Percentiles rank a stretch among this genome's conserved stretches.
These are phyloP conservation scores for Venturiaceae sp. DNA, from an alignment of 2,329 filamentous ascomycete species.

Conservation along the genomic window DNA sequence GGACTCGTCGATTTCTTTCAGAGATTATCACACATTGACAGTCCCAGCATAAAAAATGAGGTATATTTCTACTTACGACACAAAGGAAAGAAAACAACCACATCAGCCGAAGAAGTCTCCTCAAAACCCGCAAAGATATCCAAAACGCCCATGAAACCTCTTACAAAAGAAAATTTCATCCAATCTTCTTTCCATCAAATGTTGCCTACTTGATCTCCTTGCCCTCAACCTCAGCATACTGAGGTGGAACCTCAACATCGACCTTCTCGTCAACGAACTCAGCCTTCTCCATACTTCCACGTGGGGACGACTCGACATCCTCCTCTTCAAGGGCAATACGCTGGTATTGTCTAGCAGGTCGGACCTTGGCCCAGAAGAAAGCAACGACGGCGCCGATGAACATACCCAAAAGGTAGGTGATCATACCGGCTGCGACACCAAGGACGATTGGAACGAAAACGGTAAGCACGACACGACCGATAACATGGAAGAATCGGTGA, in stretches of 20 bases:
- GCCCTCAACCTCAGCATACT: constrained; percentile 22
- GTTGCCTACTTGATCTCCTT: not conserved
- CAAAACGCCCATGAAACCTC: not conserved
- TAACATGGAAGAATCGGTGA: constrained; percentile 35
- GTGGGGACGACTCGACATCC: constrained; percentile 13
- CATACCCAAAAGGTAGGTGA: constrained; percentile 59
- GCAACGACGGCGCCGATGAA: constrained; percentile 52
- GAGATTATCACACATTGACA: not conserved
- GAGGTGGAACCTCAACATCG: constrained; percentile 23
- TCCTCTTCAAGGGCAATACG: constrained; percentile 22
- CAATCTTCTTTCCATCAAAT: not conserved
- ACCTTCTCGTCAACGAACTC: constrained; percentile 22
- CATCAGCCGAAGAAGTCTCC: not conserved
- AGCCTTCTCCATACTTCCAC: constrained; percentile 19
- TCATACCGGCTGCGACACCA: constrained; percentile 58
- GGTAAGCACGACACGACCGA: constrained; percentile 49
- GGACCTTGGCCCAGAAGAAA: constrained; percentile 47
- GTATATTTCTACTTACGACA: not conserved
- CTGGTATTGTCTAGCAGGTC: constrained; percentile 33
- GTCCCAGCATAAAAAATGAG: not conserved
- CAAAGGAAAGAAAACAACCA: not conserved
- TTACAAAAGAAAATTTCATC: not conserved
- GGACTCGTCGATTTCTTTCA: not conserved
- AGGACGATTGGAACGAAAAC: constrained; percentile 59
- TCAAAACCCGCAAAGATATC: not conserved